phyloP scores from a whole-genome alignment of 2,329 filamentous ascomycete genomes.

The Fragosphaeria purpurea region DNA sequence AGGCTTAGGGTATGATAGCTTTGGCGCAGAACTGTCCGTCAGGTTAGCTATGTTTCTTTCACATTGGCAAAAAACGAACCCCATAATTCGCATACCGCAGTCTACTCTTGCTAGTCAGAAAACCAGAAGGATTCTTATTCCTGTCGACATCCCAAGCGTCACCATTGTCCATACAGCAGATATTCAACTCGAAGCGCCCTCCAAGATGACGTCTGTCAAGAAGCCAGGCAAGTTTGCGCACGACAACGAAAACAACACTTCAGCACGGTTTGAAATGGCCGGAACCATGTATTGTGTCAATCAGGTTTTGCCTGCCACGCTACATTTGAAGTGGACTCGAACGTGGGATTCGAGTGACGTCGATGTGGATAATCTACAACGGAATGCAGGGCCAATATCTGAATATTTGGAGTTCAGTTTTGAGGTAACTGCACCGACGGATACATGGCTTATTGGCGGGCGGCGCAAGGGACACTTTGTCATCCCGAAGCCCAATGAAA shows the following conservation, averaged over 20 bases:
- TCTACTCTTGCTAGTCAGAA: slow-evolving; percentile 24
- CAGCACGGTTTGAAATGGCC: background rate
- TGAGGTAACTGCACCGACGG: slow-evolving; percentile 63
- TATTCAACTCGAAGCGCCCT: slow-evolving; percentile 39
- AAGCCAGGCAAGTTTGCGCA: too few relatives aligned
- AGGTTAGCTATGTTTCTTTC: slow-evolving; percentile 25
- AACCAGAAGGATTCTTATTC: slow-evolving; percentile 64
- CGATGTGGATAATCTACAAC: slow-evolving; percentile 15
- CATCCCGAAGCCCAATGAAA: slow-evolving; percentile 31
- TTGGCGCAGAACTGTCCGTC: slow-evolving; percentile 14
- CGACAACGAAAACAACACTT: too few relatives aligned
- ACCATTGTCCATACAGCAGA: slow-evolving; percentile 74
- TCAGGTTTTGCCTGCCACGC: slow-evolving; percentile 52
- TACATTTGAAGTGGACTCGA: slow-evolving; percentile 54
- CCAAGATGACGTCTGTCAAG: too few relatives aligned
- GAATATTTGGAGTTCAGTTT: slow-evolving; percentile 66
- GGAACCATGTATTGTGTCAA: slow-evolving; percentile 45
- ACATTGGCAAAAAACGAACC: slow-evolving; percentile 27
- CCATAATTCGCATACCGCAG: slow-evolving; percentile 21
- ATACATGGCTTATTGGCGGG: slow-evolving; percentile 79
- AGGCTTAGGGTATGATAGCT: slow-evolving; percentile 29
- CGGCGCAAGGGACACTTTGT: slow-evolving; percentile 69
- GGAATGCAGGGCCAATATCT: background rate
- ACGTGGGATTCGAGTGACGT: slow-evolving; percentile 44
- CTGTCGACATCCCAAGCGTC: slow-evolving; percentile 78